These are phyloP conservation scores for Coemansia sp. DNA, from an alignment of 192 early-diverging fungal species.

Conservation along the genomic window DNA sequence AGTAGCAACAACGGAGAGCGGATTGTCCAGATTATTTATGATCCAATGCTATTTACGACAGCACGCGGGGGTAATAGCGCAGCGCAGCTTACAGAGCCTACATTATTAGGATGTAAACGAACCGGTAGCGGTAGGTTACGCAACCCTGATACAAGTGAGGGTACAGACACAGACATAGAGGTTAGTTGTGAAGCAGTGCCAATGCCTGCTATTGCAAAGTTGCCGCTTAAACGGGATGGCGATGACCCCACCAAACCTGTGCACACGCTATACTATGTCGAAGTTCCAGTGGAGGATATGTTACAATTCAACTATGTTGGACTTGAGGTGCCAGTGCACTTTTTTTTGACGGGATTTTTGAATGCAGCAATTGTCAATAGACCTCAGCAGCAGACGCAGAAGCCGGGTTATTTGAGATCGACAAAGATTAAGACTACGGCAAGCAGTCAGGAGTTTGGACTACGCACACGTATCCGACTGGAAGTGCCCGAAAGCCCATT, in stretches of 20 bases:
- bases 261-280: slow-evolving; percentile 23
- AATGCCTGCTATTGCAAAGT: slow-evolving; percentile 15
- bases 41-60: slow-evolving; percentile 22
- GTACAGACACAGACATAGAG: not conserved
- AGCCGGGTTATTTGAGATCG: slow-evolving; percentile 13
- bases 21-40: slow-evolving; percentile 29
- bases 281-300: slow-evolving; percentile 12
- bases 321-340: slow-evolving; percentile 21
- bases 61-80: not conserved
- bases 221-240: slow-evolving; percentile 23
- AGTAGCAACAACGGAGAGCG: no score
- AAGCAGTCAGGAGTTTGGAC: not conserved
- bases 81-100: not conserved
- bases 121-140: not conserved
- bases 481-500: slow-evolving; percentile 48
- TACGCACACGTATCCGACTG: slow-evolving; percentile 42
- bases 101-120: slow-evolving; percentile 33
- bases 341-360: slow-evolving; percentile 17
- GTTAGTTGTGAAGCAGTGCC: slow-evolving; percentile 15
- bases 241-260: slow-evolving; percentile 19
- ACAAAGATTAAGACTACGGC: slow-evolving; percentile 8
- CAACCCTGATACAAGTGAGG: not conserved
- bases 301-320: slow-evolving; percentile 23
- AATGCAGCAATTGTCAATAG: slow-evolving; percentile 13
- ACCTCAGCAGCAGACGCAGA: not conserved